Percentiles rank a stretch among this genome's conserved stretches.
Evolutionary conservation across 2,329 filamentous ascomycete species (phyloP).

Genomic region (Incumbomyces lentus): DNA sequence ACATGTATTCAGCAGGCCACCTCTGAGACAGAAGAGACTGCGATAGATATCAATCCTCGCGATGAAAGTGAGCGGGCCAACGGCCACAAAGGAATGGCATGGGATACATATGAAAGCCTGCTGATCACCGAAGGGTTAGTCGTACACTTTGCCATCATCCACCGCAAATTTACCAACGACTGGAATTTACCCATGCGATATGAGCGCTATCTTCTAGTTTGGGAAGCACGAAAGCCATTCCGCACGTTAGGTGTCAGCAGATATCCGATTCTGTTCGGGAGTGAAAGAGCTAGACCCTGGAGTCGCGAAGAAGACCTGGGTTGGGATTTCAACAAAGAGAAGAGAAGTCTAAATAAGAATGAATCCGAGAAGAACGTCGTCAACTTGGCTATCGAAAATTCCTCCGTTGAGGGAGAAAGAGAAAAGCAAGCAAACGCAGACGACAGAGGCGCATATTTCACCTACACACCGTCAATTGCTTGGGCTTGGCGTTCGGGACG

Average conservation of each 20-base stretch:
- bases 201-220: constrained; percentile 30
- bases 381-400: constrained; percentile 1
- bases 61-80: constrained; percentile 3
- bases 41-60: too few relatives aligned
- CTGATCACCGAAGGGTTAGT: constrained; percentile 10
- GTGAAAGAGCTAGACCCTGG: constrained; percentile 30
- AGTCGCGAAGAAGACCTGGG: constrained; percentile 23
- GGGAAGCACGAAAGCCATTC: constrained; percentile 28
- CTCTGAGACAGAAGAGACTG: neutral
- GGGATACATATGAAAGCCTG: constrained; percentile 1
- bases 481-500: constrained; percentile 25
- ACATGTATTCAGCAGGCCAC: neutral
- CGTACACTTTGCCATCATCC: constrained; percentile 28
- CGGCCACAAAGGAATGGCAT: constrained; percentile 13
- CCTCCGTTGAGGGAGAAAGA: neutral
- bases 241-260: constrained; percentile 27
- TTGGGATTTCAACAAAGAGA: constrained; percentile 2
- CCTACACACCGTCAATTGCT: constrained; percentile 31
- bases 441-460: constrained; percentile 25
- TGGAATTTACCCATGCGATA: constrained; percentile 28
- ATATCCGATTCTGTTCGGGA: constrained; percentile 27
- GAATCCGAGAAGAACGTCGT: neutral
- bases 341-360: neutral
- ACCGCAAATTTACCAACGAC: constrained; percentile 29
- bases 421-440: neutral